Base-by-base conservation (phyloP, 139 green algal species). In the Chlorella sorokiniana region DNA sequence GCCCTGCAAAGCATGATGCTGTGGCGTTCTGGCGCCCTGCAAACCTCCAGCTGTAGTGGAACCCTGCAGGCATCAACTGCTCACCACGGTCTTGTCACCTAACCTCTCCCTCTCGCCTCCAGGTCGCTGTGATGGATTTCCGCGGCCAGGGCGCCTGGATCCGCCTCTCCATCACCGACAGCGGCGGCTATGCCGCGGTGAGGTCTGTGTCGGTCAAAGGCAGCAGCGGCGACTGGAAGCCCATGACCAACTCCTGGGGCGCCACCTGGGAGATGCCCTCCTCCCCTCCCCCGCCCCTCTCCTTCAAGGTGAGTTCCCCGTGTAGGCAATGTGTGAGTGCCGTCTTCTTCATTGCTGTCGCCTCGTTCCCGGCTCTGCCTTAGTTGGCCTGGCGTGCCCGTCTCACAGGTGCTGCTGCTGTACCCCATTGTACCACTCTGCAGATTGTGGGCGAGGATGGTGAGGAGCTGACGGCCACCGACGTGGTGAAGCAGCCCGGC, bases 231-330 rank as follows among this genome's bases (percentile, higher is more conserved):
- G 45, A 33, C 42, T 92, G 88, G 88, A 44, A 72, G 48, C 35
- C 69, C 7, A 69, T 92, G 74, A 42, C 67, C 27, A 92, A 92
- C 70, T 41, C 62, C 4, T 92, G 80, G 76, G 88, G 88, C 18
- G 75, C 79, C 6, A 70, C 72, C 11, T 92, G 88, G 88, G 88
- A 92, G 81, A 7, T 79, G 2, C 25, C 38, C 76, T 40, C 4
- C 42, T 54, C 74, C 9, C 88, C 88, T 4, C 1, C 33, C 3
- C 41, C 70, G 3, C 82, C 88, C 22, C 42, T 90, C 38, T 78
- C 78, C 31, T 72, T 90, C 52, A 71, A 65, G 71, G 71, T 78
- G 71, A 23, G 68, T 35, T n/a, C n/a, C n/a, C n/a, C n/a, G n/a
- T n/a, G n/a, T n/a, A n/a, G n/a, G n/a, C n/a, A n/a, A n/a, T n/a